Evolutionary conservation across 2,329 filamentous ascomycete genomes (phyloP), one percentile per base, ranked within the genome.

Genomic region (Bretziella fagacearum): DNA sequence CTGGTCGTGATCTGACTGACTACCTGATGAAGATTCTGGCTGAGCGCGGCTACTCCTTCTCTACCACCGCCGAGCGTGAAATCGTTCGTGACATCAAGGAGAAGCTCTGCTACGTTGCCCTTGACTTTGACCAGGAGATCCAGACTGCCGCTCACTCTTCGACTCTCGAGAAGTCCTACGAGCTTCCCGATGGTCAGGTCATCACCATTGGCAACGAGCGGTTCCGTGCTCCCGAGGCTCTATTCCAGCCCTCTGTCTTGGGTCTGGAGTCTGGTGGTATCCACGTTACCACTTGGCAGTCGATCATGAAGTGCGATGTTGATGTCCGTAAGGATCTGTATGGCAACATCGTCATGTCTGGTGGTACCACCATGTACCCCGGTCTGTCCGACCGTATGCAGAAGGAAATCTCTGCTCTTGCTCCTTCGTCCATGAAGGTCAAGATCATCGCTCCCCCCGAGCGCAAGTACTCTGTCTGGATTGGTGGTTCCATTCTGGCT

Each of bases 381-480:
- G 91, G 91, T 86, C 93, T 98, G 71, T 93, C 87, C 68, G 91
- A 98, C 77, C 91, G 91, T 79, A 96, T 98, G 91, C 91, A 98
- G 74, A 96, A 98, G 85, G 91, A 98, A 78, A 96, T 98, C 68
- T 96, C 87, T 67, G 83, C 87, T 66, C 84, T 98, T 71, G 91
- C 91, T 66, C 91, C 91, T 64, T 96, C 91, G 57, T 95, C 87
- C 64, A 96, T 98, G 91, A 96, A 96, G 85, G 89, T 98, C 79
- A 96, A 96, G 84, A 96, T 98, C 73, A 96, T 98, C 67, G 91
- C 91, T 73, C 91, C 91, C 60, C 91, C 91, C 59, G 91, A 98
- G 84, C 85, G 91, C 73, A 98, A 98, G 80, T 98, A 98, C 85
- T 96, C 91, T 55, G 91, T 98, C 77, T 98, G 91, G 91, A 98